Evolutionary conservation across 139 green algal species (phyloP), one percentile per base, ranked within the genome.

Genomic region (Chlamydomonas asymmetrica): DNA sequence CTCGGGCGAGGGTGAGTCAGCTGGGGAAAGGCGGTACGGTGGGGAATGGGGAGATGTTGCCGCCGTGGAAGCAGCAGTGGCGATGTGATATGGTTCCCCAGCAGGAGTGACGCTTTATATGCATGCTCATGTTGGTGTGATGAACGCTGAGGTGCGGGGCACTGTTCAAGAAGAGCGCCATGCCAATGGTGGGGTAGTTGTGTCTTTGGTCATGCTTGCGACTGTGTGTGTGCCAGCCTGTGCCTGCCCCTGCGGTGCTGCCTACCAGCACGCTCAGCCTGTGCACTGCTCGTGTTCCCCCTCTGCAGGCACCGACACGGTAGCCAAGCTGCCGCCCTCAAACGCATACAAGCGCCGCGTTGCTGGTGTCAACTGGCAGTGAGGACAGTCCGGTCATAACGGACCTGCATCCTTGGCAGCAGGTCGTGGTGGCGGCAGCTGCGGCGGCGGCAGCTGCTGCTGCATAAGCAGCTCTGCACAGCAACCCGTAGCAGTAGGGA

Each of bases 301-400:
- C 29, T 23, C 43, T 39, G n/a, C 76, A 62, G 66, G 56, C 50
- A 70, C 66, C 0, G 85, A 92, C 29, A 88, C 88, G 60, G 67
- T 94, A 3, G 85, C 74, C 4, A 76, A 84, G 22, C 84, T 97
- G 75, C 65, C 87, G 20, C 81, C 90, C 2, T 95, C 91, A 63
- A 97, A 97, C 65, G 95, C 95, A 4, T 96, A 97, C 82, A 76
- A 89, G 71, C 89, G 94, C 20, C 84, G 94, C 25, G 80, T 97
- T 16, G 88, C 90, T 31, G 93, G 93, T 32, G 72, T 75, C 2
- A 87, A 90, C 69, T 97, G 92, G 92, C 80, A 89, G 61, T 96
- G 67, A 85, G 57, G 34, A 25, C 37, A 52, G 45, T 52, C 45
- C 45, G n/a, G n/a, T n/a, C n/a, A n/a, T n/a, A n/a, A n/a, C n/a